These are phyloP conservation scores for Nitzschia palea DNA, from an alignment of 108 stramenopile species.

Conservation along the genomic window DNA sequence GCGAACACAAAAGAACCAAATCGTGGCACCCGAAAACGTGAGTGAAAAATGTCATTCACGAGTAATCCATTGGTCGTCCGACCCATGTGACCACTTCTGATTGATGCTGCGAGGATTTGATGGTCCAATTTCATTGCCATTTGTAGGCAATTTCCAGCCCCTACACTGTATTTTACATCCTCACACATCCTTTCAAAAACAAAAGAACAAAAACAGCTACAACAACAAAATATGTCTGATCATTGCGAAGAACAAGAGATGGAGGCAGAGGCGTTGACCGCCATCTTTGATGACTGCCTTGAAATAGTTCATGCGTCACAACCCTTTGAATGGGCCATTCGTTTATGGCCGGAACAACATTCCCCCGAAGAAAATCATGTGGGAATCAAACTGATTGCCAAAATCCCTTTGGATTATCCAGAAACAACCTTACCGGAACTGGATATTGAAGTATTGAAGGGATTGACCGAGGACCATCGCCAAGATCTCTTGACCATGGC, in stretches of 20 bases:
- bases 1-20: no score
- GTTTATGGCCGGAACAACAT: slow-evolving; percentile 61
- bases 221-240: slow-evolving; percentile 34
- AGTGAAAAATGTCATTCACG: no score
- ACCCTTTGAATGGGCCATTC: slow-evolving; percentile 76
- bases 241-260: slow-evolving; percentile 85
- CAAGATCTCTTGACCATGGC: slow-evolving; percentile 59
- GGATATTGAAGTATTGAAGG: slow-evolving; percentile 71
- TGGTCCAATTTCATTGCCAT: no score
- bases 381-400: slow-evolving; percentile 61
- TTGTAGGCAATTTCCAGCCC: no score
- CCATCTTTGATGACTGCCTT: slow-evolving; percentile 71
- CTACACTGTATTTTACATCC: no score
- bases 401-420: slow-evolving; percentile 71
- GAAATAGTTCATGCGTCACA: slow-evolving; percentile 50
- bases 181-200: no score
- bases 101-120: no score
- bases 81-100: no score
- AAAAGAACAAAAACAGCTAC: not conserved
- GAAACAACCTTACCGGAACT: slow-evolving; percentile 52
- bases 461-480: slow-evolving; percentile 60
- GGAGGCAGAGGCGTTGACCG: slow-evolving; percentile 84
- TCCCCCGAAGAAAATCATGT: slow-evolving; percentile 62
- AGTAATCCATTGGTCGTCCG: no score
- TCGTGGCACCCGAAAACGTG: no score